A percentile compares a stretch with the other conserved stretches of the same genome.
Conservation (phyloP, 2,329 filamentous ascomycete species). For the Colletotrichum sp. region DNA sequence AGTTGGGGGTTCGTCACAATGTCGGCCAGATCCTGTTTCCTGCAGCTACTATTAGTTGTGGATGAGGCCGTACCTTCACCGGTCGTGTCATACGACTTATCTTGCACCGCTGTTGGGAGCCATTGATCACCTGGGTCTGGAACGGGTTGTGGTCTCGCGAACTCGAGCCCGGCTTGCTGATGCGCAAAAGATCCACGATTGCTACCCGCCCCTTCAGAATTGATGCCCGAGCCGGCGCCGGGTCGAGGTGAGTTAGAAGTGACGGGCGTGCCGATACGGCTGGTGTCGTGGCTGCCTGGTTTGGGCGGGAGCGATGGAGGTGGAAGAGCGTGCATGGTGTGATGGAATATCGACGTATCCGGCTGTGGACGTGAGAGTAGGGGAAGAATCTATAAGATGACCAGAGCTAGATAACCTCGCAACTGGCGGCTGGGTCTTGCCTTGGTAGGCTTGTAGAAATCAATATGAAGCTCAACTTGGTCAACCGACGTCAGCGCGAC, state of each 20-base stretch:
- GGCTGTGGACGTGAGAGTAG: background rate
- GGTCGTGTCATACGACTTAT: constrained; percentile 71
- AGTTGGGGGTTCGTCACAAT: constrained; percentile 69
- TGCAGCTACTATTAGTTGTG: constrained; percentile 36
- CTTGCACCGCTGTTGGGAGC: constrained; percentile 77
- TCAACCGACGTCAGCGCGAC: background rate
- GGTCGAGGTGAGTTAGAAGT: constrained; percentile 43
- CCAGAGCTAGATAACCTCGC: background rate
- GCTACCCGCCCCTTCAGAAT: constrained; percentile 21
- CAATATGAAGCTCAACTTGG: background rate
- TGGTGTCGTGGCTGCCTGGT: constrained; percentile 71
- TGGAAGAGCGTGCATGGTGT: constrained; percentile 26
- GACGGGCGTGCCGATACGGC: constrained; percentile 69
- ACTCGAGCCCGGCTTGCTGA: background rate
- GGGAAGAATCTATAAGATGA: background rate
- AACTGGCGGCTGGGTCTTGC: background rate
- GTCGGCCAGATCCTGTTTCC: constrained; percentile 79
- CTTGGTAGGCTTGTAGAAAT: background rate
- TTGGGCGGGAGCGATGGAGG: constrained; percentile 77
- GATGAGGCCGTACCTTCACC: constrained; percentile 31
- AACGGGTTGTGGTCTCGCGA: constrained; percentile 37
- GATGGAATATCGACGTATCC: background rate
- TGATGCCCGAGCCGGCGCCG: background rate
- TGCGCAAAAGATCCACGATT: background rate
- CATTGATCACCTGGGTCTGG: constrained; percentile 73